phyloP scores from a whole-genome alignment of 768 basidiomycete genomes.

The Xerocomellus intermedius region DNA sequence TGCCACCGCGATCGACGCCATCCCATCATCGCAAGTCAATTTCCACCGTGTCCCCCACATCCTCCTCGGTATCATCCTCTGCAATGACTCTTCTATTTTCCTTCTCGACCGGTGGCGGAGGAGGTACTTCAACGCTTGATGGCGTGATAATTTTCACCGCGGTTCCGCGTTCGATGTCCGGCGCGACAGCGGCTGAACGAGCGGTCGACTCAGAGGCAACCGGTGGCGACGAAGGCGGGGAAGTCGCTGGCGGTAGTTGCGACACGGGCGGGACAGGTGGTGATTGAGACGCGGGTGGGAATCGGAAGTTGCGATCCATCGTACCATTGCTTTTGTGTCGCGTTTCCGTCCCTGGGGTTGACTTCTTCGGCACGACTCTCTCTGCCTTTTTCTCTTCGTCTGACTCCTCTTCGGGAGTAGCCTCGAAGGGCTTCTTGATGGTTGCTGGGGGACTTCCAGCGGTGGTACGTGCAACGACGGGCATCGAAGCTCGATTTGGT shows the following conservation, averaged over 20 bases:
- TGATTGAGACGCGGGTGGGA: constrained; percentile 43
- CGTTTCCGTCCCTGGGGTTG: constrained; percentile 11
- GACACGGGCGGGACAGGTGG: constrained; percentile 8
- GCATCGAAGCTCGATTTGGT: constrained; percentile 67
- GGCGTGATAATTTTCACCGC: constrained; percentile 47
- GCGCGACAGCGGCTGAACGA: background rate
- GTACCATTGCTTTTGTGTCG: constrained; percentile 59
- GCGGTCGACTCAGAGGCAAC: constrained; percentile 23
- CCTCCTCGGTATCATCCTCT: constrained; percentile 66
- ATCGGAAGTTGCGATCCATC: constrained; percentile 77
- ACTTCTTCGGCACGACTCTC: constrained; percentile 22
- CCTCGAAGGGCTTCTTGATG: constrained; percentile 40
- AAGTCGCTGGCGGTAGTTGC: constrained; percentile 24
- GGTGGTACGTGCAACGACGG: constrained; percentile 47
- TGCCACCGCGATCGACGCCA: background rate
- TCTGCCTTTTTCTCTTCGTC: constrained; percentile 36
- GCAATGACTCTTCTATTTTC: constrained; percentile 44
- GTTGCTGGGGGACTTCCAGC: constrained; percentile 42
- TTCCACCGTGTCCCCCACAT: constrained; percentile 77
- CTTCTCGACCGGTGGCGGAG: constrained; percentile 78
- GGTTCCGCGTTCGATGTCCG: constrained; percentile 8
- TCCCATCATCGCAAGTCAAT: constrained; percentile 51
- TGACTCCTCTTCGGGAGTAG: constrained; percentile 51
- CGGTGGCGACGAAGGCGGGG: constrained; percentile 28
- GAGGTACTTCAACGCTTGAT: constrained; percentile 71